Percentiles rank a stretch among this genome's conserved stretches.
phyloP scores from a whole-genome alignment of 1,284 basidiomycete genomes.

The Fomitopsis schrenkii region DNA sequence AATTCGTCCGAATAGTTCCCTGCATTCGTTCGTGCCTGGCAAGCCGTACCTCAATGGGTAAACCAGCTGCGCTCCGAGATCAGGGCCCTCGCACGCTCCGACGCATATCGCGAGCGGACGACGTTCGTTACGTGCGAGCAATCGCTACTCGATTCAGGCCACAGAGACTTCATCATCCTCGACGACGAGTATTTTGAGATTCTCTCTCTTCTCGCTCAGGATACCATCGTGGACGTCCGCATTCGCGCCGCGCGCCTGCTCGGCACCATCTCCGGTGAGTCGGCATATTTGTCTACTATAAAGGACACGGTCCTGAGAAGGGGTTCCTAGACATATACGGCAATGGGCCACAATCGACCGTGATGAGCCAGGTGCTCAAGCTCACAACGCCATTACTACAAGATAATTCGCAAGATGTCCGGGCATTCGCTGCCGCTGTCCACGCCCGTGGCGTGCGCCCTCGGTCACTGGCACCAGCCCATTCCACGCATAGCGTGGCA shows the following conservation, averaged over 20 bases:
- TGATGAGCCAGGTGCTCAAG: slow-evolving; percentile 11
- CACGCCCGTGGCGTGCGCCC: slow-evolving; percentile 5
- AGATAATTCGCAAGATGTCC: slow-evolving; percentile 25
- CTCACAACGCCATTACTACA: slow-evolving; percentile 16
- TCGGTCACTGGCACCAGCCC: slow-evolving; percentile 4
- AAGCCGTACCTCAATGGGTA: slow-evolving; percentile 33
- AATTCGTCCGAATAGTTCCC: slow-evolving; percentile 42
- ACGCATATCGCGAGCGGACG: slow-evolving; percentile 67
- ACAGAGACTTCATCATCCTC: slow-evolving; percentile 36
- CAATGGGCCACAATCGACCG: slow-evolving; percentile 11
- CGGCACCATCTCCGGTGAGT: slow-evolving; percentile 43
- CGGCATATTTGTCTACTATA: neutral
- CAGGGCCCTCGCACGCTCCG: slow-evolving; percentile 47
- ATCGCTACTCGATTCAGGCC: slow-evolving; percentile 45
- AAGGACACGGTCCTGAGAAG: slow-evolving; percentile 7
- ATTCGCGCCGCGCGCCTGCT: slow-evolving; percentile 78
- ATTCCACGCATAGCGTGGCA: slow-evolving; percentile 17
- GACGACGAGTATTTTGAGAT: slow-evolving; percentile 60
- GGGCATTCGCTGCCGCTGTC: slow-evolving; percentile 24
- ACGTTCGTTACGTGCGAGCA: slow-evolving; percentile 79
- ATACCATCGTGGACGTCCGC: slow-evolving; percentile 83
- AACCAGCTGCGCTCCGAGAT: slow-evolving; percentile 48
- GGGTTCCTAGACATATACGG: slow-evolving; percentile 14
- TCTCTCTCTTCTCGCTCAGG: slow-evolving; percentile 57
- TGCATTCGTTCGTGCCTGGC: slow-evolving; percentile 45